phyloP scores from a whole-genome alignment of 2,329 filamentous ascomycete genomes.

The Verticillium tricorpus region DNA sequence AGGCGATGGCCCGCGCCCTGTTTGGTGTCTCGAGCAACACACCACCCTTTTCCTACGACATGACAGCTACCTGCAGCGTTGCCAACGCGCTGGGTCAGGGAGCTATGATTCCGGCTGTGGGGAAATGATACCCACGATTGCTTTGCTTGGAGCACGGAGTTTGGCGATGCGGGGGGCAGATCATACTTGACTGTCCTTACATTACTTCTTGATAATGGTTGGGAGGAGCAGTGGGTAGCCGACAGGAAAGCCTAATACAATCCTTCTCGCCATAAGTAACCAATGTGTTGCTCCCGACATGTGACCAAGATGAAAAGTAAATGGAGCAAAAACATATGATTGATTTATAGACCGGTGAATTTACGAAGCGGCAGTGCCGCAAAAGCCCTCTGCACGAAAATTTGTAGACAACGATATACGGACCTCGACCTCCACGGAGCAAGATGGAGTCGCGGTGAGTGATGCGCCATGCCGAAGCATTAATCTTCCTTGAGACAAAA shows the following conservation, averaged over 20 bases:
- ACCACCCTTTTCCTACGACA: background rate
- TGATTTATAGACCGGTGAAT: too few species aligned
- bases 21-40: background rate
- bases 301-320: too few species aligned
- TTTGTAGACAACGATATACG: conserved; percentile 3
- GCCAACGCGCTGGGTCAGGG: too few species aligned
- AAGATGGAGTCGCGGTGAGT: conserved; percentile 6
- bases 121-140: background rate
- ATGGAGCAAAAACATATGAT: background rate
- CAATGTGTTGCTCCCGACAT: too few species aligned
- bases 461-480: conserved; percentile 4
- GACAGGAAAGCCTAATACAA: background rate
- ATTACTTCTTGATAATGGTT: background rate
- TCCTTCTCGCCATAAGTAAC: background rate
- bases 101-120: background rate
- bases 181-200: background rate
- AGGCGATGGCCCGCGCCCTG: background rate
- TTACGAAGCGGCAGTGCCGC: too few species aligned
- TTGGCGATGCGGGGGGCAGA: background rate
- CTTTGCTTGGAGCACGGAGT: background rate
- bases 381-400: too few species aligned
- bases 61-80: background rate
- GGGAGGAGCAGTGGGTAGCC: background rate
- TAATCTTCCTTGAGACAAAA: conserved; percentile 8
- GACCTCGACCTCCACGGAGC: conserved; percentile 5